These are phyloP conservation scores for Aphanomyces cochlioides DNA, from an alignment of 352 stramenopile genomes.

Conservation along the genomic window DNA sequence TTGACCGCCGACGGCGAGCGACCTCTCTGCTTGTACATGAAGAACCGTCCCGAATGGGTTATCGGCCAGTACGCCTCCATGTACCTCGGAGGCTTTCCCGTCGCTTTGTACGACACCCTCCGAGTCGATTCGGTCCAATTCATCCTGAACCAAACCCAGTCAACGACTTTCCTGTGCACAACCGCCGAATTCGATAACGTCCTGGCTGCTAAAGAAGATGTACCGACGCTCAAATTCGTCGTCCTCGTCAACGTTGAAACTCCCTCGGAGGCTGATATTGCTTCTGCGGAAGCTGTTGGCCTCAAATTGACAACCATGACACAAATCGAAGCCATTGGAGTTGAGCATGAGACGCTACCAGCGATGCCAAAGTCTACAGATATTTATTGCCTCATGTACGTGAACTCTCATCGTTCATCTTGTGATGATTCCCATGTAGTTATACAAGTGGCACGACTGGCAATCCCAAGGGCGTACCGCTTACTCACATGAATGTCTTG, in stretches of 20 bases:
- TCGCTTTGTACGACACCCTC: constrained; percentile 79
- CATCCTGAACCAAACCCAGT: constrained; percentile 73
- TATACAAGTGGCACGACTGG: constrained; percentile 33
- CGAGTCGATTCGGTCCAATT: constrained; percentile 59
- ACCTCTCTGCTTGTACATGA: constrained; percentile 94
- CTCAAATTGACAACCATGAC: constrained; percentile 15
- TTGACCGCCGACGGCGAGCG: constrained; percentile 38
- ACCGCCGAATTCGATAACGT: constrained; percentile 51
- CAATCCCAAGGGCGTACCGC: constrained; percentile 28
- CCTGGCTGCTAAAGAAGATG: constrained; percentile 47
- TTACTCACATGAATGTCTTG: constrained; percentile 30
- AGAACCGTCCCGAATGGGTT: constrained; percentile 94
- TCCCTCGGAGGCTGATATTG: background rate
- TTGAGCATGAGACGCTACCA: background rate
- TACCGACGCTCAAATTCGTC: constrained; percentile 49
- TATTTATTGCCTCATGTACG: constrained; percentile 31
- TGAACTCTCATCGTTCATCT: background rate
- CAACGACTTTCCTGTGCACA: constrained; percentile 62
- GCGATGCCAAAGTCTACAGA: background rate
- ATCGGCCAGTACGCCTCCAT: constrained; percentile 50
- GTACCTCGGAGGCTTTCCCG: constrained; percentile 55
- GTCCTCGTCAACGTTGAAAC: constrained; percentile 16
- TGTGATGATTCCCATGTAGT: background rate
- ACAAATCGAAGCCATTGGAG: constrained; percentile 20
- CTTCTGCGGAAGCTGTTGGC: background rate